These are phyloP conservation scores for Epithele typhae DNA, from an alignment of 768 basidiomycete genomes.

Conservation along the genomic window DNA sequence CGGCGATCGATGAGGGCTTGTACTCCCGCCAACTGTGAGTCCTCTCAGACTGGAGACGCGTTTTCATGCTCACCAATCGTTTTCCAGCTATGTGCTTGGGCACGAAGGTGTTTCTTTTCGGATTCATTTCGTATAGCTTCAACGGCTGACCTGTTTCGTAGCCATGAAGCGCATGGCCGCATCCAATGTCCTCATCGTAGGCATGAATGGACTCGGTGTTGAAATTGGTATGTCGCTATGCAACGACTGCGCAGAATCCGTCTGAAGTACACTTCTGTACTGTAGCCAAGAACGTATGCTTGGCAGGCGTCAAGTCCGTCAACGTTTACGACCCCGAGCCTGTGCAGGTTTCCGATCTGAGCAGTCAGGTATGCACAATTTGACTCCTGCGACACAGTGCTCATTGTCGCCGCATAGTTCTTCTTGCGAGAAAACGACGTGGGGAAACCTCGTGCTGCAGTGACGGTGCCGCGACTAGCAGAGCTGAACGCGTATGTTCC, in stretches of 20 bases:
- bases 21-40: constrained; percentile 92
- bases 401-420: constrained; percentile 50
- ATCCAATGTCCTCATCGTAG: constrained; percentile 92
- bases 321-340: constrained; percentile 93
- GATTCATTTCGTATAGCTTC: background rate
- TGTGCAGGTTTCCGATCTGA: constrained; percentile 83
- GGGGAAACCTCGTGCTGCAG: constrained; percentile 83
- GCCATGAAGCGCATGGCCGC: constrained; percentile 99
- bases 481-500: constrained; percentile 97
- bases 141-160: constrained; percentile 31
- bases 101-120: constrained; percentile 93
- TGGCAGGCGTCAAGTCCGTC: constrained; percentile 97
- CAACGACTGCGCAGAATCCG: background rate
- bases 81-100: constrained; percentile 82
- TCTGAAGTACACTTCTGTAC: background rate
- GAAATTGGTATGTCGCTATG: constrained; percentile 69
- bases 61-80: constrained; percentile 7
- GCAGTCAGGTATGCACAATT: constrained; percentile 64
- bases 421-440: constrained; percentile 87
- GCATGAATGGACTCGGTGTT: constrained; percentile 87
- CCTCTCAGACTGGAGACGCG: constrained; percentile 5
- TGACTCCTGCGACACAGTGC: too few species aligned
- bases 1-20: constrained; percentile 87
- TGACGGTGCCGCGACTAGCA: constrained; percentile 81
- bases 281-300: constrained; percentile 87